Base-by-base conservation (phyloP, 2,329 filamentous ascomycete genomes). In the Thelonectria discophora region DNA sequence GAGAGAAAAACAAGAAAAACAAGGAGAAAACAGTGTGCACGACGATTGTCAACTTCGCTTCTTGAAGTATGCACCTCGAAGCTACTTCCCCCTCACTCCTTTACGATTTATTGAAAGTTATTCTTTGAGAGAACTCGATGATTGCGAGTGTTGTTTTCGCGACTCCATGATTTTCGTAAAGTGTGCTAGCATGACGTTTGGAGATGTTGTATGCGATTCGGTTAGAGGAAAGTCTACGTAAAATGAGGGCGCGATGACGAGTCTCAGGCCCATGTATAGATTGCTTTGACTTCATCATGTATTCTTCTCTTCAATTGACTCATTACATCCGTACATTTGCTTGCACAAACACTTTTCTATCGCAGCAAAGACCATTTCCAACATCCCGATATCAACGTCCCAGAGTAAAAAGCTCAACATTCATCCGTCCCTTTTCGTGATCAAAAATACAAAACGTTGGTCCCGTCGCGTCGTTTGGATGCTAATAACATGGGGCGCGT, bases 211-310 rank as follows among this genome's bases (percentile, higher is more conserved):
- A 7, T 15, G 37, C 37, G 12, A 40, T 40, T 40, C 30, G 11
- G 13, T 27, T 17, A 18, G 15, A n/a, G 21, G 37, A 37, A 50
- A 37, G 32, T 46, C 47, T 20, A 27, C 43, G 34, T 12, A 27
- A 10, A 9, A 45, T 45, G 50, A 34, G 48, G 37, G 37, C 45
- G 59, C 54, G 43, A 15, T 32, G 48, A 21, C 15, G 15, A 49
- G 24, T 48, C 48, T 24, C 47, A 37, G 3, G 9, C 45, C 27
- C 20, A 11, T 39, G 6, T 49, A n/a, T n/a, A n/a, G n/a, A n/a
- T n/a, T n/a, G n/a, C n/a, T n/a, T 52, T 39, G 46, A 32, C 51
- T 30, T 55, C 32, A 34, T 60, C 40, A 32, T 54, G 24, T 24
- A 30, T 34, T 49, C 45, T 24, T 49, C 20, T 17, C 24, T 45